Percentiles rank a stretch among this genome's conserved stretches.
These are phyloP conservation scores for Tolypocladium sp. DNA, from an alignment of 2,329 filamentous ascomycete genomes.

Conservation along the genomic window DNA sequence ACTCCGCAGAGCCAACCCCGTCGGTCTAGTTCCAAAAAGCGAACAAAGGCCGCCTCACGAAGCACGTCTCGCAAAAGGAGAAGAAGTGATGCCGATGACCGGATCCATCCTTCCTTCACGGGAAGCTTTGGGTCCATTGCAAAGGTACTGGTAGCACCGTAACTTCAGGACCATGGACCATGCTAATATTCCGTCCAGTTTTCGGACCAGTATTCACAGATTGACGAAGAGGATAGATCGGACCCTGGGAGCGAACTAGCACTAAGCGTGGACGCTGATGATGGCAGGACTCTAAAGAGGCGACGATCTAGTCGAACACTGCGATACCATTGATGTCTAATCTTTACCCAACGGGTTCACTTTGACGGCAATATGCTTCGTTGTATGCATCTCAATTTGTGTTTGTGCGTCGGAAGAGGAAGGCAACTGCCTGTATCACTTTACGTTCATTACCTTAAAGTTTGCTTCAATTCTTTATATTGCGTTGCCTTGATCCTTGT, in stretches of 20 bases:
- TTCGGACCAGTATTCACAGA: background rate
- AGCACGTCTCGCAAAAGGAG: background rate
- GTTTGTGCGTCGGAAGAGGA: no score
- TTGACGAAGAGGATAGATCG: background rate
- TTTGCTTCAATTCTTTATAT: no score
- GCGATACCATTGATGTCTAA: background rate
- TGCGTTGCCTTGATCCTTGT: no score
- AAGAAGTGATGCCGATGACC: background rate
- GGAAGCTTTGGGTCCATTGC: background rate
- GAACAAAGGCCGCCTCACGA: background rate
- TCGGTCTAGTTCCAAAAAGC: background rate
- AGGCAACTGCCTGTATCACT: no score
- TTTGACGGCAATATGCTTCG: background rate
- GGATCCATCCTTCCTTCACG: background rate
- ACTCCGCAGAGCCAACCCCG: background rate
- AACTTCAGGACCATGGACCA: no score
- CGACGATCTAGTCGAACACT: background rate
- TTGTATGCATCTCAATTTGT: background rate
- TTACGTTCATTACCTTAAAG: no score
- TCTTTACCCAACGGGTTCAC: background rate
- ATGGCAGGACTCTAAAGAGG: background rate
- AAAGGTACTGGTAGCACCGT: background rate
- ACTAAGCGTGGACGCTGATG: background rate
- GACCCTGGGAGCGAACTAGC: background rate
- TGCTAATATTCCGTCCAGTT: background rate